Evolutionary conservation across 345 rosid species (phyloP), one percentile per base, ranked within the genome.

Genomic region (Cardiospermum halicacabum): DNA sequence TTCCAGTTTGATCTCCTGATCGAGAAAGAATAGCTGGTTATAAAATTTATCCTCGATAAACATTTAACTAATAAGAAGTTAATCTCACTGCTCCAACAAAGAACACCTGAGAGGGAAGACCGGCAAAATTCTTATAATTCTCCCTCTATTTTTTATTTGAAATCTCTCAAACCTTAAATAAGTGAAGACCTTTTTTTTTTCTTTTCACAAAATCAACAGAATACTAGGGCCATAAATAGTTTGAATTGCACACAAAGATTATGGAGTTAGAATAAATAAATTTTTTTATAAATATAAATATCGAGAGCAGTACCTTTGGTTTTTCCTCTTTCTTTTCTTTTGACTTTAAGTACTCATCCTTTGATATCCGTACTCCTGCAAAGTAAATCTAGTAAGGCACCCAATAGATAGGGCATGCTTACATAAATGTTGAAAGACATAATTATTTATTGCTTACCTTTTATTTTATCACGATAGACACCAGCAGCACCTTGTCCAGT

Each of bases 401-500:
- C 19, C n/a, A 2, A 15, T 8, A 19, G 43, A 51, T 39, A 42
- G 16, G 19, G 56, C 57, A 45, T 7, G 65, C 56, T 13, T 37
- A 16, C 59, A 24, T 34, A 34, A 5, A 74, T 21, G 12, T 21
- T 57, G 59, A 21, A 36, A 24, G 34, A 56, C 60, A 25, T 31
- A 34, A 36, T 36, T 54, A 36, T 1, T 63, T 67, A 25, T 28
- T 57, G 21, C 54, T 69, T 64, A 88, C 99, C 89, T 88, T 82
- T 79, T 56, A 40, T 73, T 77, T 88, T 93, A 75, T 88, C 97
- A 71, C 99, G 99, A 75, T 70, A 91, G 28, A 94, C 87, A 42
- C 91, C 84, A 76, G 82, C 92, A 28, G 92, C 95, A 69, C 85
- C 95, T 65, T 68, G 78, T 40, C 97, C 96, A 30, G 85, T 94